A percentile compares a stretch with the other conserved stretches of the same genome.
Evolutionary conservation across 2,329 filamentous ascomycete genomes (phyloP).

Genomic region (Arthrobotrys sphaeroides): DNA sequence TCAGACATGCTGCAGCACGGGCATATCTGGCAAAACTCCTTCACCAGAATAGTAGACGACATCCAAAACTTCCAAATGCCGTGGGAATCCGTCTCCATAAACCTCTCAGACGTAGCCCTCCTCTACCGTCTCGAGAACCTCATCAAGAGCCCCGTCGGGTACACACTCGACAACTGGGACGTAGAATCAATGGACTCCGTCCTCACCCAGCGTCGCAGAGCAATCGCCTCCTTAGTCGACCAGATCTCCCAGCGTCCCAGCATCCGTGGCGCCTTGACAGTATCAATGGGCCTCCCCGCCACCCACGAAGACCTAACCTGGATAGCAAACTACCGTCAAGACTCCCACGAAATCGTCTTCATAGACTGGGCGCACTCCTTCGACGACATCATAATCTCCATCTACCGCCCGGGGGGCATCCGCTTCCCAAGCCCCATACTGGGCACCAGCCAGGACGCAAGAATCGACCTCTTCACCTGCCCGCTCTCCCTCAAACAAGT

Average conservation of each 20-base stretch:
- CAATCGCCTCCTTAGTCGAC: slow-evolving; percentile 12
- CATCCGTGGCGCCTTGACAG: slow-evolving; percentile 27
- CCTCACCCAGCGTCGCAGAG: neutral
- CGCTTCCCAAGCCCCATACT: neutral
- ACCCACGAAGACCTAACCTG: slow-evolving; percentile 50
- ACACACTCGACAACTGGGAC: slow-evolving; percentile 45
- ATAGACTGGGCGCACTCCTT: slow-evolving; percentile 39
- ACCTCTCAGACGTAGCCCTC: slow-evolving; percentile 16
- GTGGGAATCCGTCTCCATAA: slow-evolving; percentile 26
- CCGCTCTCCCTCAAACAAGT: neutral
- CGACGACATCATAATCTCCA: slow-evolving; percentile 43
- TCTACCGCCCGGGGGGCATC: slow-evolving; percentile 30
- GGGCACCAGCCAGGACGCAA: slow-evolving; percentile 9
- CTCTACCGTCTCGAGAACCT: slow-evolving; percentile 36
- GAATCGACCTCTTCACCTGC: slow-evolving; percentile 27
- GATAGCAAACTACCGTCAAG: slow-evolving; percentile 31
- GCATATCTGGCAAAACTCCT: slow-evolving; percentile 28
- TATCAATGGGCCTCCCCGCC: slow-evolving; percentile 39
- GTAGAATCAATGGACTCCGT: slow-evolving; percentile 20
- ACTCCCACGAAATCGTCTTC: slow-evolving; percentile 34
- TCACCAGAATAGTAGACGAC: slow-evolving; percentile 29
- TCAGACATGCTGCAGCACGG: slow-evolving; percentile 37
- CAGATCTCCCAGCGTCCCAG: slow-evolving; percentile 26
- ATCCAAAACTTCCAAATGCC: slow-evolving; percentile 38
- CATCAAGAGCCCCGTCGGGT: slow-evolving; percentile 39